A percentile compares a stretch with the other conserved stretches of the same genome.
phyloP scores from a whole-genome alignment of 192 early-diverging fungal species.

The Irineochytrium annulatum region DNA sequence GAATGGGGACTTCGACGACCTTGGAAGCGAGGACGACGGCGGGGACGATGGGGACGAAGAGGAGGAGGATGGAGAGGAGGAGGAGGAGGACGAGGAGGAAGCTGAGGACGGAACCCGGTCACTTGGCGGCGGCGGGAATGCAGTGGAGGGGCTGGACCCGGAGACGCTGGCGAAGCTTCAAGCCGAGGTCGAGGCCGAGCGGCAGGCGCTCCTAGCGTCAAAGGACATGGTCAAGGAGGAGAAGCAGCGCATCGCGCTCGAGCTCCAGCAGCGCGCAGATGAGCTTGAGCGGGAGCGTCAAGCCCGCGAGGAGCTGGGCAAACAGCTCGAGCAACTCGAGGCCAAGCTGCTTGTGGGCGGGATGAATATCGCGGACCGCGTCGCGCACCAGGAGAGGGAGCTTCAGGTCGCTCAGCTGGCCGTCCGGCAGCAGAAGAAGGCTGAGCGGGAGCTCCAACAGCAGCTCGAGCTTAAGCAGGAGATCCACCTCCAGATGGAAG shows the following conservation, averaged over 20 bases:
- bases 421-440: constrained; percentile 39
- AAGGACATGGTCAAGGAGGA: constrained; percentile 57
- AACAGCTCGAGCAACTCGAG: constrained; percentile 46
- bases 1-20: background rate
- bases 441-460: constrained; percentile 45
- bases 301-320: constrained; percentile 38
- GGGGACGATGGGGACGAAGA: constrained; percentile 22
- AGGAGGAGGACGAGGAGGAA: constrained; percentile 14
- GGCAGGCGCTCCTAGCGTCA: constrained; percentile 43
- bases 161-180: constrained; percentile 47
- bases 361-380: constrained; percentile 50
- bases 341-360: constrained; percentile 58
- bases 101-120: no score
- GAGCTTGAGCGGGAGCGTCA: constrained; percentile 51
- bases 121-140: no score
- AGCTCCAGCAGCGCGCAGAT: constrained; percentile 45
- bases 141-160: constrained; percentile 43
- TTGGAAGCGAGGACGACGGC: constrained; percentile 15
- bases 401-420: constrained; percentile 39
- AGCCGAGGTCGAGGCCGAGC: constrained; percentile 55
- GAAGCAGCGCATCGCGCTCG: constrained; percentile 48
- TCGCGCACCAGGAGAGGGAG: constrained; percentile 47
- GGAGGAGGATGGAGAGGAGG: constrained; percentile 22
- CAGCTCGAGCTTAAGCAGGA: constrained; percentile 53
- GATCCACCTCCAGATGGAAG: constrained; percentile 56